Conservation (phyloP, 257 asterid genomes). For the Datura wrightii region DNA sequence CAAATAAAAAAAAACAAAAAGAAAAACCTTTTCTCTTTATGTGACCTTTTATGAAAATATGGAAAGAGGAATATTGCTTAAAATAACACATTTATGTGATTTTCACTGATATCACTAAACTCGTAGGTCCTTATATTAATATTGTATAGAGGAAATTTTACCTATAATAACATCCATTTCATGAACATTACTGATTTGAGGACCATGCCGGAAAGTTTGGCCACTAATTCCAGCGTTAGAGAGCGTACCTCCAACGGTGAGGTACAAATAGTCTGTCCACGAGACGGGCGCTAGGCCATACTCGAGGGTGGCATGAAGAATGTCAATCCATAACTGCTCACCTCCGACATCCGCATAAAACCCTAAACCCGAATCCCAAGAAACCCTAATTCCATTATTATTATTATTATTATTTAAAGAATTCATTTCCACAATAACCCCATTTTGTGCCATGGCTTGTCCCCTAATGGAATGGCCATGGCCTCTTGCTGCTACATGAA, state of each 20-base stretch:
- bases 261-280: constrained; percentile 76
- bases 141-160: constrained; percentile 26
- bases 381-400: constrained; percentile 49
- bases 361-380: constrained; percentile 48
- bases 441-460: constrained; percentile 67
- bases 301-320: constrained; percentile 45
- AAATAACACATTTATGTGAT: too few relatives aligned
- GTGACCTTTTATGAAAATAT: neutral
- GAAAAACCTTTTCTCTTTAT: neutral
- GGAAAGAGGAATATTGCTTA: too few relatives aligned
- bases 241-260: constrained; percentile 77
- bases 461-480: constrained; percentile 79
- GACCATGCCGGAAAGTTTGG: constrained; percentile 66
- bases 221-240: constrained; percentile 85
- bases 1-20: neutral
- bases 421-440: constrained; percentile 73
- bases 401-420: constrained; percentile 33
- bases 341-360: constrained; percentile 77
- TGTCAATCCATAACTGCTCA: constrained; percentile 72
- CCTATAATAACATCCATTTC: constrained; percentile 78
- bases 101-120: neutral
- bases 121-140: neutral
- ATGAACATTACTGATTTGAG: constrained; percentile 72
- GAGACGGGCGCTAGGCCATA: constrained; percentile 63
- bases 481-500: constrained; percentile 67